Evolutionary conservation across 345 rosid species (phyloP).

Genomic region (Luvunga scandens): DNA sequence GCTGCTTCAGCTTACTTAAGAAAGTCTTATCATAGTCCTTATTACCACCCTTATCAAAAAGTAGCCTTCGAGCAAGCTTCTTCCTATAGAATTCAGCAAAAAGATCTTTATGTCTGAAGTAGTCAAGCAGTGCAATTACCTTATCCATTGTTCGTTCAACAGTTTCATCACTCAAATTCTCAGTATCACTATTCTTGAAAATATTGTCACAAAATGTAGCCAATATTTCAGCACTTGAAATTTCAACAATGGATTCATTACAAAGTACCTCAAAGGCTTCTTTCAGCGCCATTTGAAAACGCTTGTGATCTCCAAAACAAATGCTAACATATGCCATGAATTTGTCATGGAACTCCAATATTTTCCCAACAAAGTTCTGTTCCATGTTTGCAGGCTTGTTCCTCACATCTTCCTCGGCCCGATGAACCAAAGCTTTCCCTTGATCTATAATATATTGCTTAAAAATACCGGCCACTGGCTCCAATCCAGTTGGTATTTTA

Average conservation of each 20-base stretch:
- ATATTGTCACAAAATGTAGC: conserved; percentile 41
- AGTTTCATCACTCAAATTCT: conserved; percentile 44
- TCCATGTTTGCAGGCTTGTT: conserved; percentile 4
- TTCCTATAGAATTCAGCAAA: conserved; percentile 55
- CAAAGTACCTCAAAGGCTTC: conserved; percentile 42
- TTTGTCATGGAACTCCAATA: conserved; percentile 44
- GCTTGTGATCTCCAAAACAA: conserved; percentile 35
- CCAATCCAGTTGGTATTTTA: neutral
- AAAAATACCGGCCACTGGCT: neutral
- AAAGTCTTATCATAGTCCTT: neutral
- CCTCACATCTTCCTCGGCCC: conserved; percentile 35
- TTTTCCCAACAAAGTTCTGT: conserved; percentile 34
- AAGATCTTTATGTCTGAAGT: conserved; percentile 33
- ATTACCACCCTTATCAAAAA: conserved; percentile 22
- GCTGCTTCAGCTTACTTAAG: conserved; percentile 41
- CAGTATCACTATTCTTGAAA: conserved; percentile 36
- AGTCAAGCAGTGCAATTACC: conserved; percentile 37
- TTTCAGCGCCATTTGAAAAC: conserved; percentile 41
- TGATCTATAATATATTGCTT: conserved; percentile 36
- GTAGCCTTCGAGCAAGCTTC: conserved; percentile 56
- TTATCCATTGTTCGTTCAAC: conserved; percentile 40
- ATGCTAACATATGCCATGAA: conserved; percentile 27
- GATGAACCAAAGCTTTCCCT: conserved; percentile 38
- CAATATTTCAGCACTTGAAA: conserved; percentile 36
- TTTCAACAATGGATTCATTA: conserved; percentile 32